A percentile compares a stretch with the other conserved stretches of the same genome.
Conservation (phyloP, 2,329 filamentous ascomycete species). For the Stagonosporopsis cucurbitacearum region DNA sequence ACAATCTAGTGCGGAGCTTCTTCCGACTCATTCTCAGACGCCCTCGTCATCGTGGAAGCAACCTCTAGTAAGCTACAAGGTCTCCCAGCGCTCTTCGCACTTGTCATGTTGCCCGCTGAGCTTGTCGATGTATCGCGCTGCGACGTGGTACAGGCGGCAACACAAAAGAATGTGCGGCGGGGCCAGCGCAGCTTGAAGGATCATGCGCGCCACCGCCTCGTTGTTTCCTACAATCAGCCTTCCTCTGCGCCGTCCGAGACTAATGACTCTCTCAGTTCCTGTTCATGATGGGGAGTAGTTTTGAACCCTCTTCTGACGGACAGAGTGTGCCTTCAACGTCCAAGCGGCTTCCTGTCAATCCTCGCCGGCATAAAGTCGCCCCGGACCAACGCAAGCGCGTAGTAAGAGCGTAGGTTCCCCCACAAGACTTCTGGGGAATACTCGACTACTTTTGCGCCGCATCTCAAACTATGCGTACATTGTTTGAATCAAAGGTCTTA, state of each 20-base stretch:
- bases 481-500: neutral
- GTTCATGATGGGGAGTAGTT: neutral
- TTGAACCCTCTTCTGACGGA: neutral
- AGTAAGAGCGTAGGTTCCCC: conserved; percentile 19
- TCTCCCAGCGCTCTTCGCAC: neutral
- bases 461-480: neutral
- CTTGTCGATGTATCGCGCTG: neutral
- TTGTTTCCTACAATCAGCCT: conserved; percentile 1
- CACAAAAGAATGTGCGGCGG: conserved; percentile 7
- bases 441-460: neutral
- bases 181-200: conserved; percentile 6
- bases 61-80: conserved; percentile 5
- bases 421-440: neutral
- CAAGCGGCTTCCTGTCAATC: conserved; percentile 24
- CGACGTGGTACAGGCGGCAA: conserved; percentile 8
- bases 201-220: conserved; percentile 14
- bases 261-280: neutral
- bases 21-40: conserved; percentile 1
- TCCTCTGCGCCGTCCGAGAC: neutral
- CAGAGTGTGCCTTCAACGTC: conserved; percentile 5
- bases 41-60: neutral
- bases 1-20: conserved; percentile 1
- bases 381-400: conserved; percentile 23
- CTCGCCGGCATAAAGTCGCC: conserved; percentile 22
- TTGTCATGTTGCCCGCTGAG: neutral